Conservation (phyloP, 225 moss, liverwort and hornwort genomes). For the Straminergon stramineum region DNA sequence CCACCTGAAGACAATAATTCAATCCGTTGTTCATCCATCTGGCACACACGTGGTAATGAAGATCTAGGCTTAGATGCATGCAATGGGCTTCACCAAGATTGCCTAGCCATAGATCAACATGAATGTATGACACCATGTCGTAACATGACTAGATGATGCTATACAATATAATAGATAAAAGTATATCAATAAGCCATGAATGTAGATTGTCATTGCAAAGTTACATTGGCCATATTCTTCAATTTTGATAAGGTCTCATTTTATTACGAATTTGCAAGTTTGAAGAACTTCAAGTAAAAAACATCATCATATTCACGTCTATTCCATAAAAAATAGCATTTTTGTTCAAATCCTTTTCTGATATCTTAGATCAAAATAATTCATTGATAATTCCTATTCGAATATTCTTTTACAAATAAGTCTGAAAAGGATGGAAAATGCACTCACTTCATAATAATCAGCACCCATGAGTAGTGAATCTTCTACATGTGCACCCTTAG, state of each 20-base stretch:
- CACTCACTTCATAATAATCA: slow-evolving; percentile 62
- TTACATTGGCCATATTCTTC: not conserved
- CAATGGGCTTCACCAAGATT: not conserved
- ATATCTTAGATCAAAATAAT: not conserved
- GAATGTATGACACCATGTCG: not conserved
- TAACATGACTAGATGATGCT: not conserved
- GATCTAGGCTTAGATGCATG: slow-evolving; percentile 16
- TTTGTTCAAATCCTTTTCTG: not conserved
- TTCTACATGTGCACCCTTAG: slow-evolving; percentile 56
- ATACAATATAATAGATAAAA: not conserved
- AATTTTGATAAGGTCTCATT: not conserved
- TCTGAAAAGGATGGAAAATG: not conserved
- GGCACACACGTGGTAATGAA: slow-evolving; percentile 8
- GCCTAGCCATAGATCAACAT: slow-evolving; percentile 2
- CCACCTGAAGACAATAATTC: slow-evolving; percentile 45
- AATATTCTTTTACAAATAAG: not conserved
- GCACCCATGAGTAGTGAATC: slow-evolving; percentile 81
- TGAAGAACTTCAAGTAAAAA: not conserved
- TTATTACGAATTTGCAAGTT: not conserved
- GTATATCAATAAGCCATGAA: not conserved
- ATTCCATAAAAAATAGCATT: not conserved
- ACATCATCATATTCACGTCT: not conserved
- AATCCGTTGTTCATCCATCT: slow-evolving; percentile 54
- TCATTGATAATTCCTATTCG: not conserved
- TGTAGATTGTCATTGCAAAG: not conserved